Percentiles rank a stretch among this genome's conserved stretches.
phyloP scores from a whole-genome alignment of 1,139 yeast genomes.

The Kurtzmaniella quercitrusa region DNA sequence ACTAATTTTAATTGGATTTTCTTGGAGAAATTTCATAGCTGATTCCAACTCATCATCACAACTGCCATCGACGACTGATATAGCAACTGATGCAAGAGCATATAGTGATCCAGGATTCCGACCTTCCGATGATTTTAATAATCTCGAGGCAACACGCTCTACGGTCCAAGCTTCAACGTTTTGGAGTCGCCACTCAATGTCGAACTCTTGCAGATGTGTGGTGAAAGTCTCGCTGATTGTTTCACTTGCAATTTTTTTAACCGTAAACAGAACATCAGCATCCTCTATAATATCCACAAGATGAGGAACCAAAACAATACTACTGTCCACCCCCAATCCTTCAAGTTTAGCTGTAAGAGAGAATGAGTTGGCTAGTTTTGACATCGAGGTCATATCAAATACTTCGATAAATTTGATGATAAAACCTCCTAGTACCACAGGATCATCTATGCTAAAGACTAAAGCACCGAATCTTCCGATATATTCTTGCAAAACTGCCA shows the following conservation, averaged over 20 bases:
- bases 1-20: conserved; percentile 5
- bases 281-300: conserved; percentile 22
- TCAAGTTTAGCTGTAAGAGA: conserved; percentile 20
- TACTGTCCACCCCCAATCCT: conserved; percentile 22
- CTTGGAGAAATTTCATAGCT: conserved; percentile 6
- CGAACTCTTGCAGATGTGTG: background rate
- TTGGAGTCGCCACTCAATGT: background rate
- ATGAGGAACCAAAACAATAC: conserved; percentile 20
- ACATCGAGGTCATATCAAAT: conserved; percentile 39
- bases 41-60: conserved; percentile 3
- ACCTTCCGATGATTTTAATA: background rate
- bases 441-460: conserved; percentile 17
- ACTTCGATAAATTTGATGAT: conserved; percentile 55
- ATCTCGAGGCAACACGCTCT: background rate
- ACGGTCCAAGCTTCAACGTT: background rate
- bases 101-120: background rate
- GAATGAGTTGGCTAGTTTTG: conserved; percentile 21
- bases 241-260: conserved; percentile 19
- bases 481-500: conserved; percentile 84
- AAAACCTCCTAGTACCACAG: conserved; percentile 24
- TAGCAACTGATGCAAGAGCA: background rate
- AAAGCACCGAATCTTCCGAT: conserved; percentile 64
- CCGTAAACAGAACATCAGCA: conserved; percentile 29
- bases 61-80: background rate
- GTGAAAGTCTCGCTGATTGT: background rate